A percentile compares a stretch with the other conserved stretches of the same genome.
Conservation (phyloP, 345 rosid species). For the Gossypium australe region DNA sequence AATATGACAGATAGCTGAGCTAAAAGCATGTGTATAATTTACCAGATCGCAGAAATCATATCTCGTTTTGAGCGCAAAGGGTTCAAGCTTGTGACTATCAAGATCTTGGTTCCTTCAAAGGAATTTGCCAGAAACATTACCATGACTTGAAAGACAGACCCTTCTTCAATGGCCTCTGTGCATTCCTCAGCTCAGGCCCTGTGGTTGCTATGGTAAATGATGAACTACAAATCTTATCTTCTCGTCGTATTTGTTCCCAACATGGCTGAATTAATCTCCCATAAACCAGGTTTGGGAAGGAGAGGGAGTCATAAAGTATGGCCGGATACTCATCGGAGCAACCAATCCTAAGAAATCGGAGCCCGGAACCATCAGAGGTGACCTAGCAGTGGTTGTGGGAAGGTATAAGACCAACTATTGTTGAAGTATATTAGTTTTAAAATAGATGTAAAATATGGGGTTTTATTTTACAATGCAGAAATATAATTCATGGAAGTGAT, state of each 20-base stretch:
- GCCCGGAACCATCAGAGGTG: conserved; percentile 97
- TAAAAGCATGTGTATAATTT: background rate
- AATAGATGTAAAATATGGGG: background rate
- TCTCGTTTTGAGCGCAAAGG: conserved; percentile 97
- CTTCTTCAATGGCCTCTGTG: conserved; percentile 85
- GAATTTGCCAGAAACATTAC: conserved; percentile 89
- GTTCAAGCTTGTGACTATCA: conserved; percentile 90
- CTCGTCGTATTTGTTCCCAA: background rate
- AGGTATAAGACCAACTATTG: conserved; percentile 36
- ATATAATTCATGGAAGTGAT: conserved; percentile 96
- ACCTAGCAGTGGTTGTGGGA: conserved; percentile 90
- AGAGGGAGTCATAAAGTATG: conserved; percentile 88
- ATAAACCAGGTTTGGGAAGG: conserved; percentile 95
- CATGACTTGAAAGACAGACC: conserved; percentile 93
- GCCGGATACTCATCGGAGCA: conserved; percentile 93
- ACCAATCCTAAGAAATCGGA: conserved; percentile 98
- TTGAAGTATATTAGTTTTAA: background rate
- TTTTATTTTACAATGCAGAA: conserved; percentile 39
- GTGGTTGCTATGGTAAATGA: conserved; percentile 80
- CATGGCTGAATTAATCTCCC: background rate
- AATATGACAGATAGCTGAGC: background rate
- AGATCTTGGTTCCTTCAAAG: conserved; percentile 72
- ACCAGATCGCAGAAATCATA: conserved; percentile 80
- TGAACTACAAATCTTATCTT: conserved; percentile 3
- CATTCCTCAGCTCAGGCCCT: conserved; percentile 98